Evolutionary conservation across 352 stramenopile species (phyloP), one percentile per base, ranked within the genome.

Genomic region (Pythium utonaiense): DNA sequence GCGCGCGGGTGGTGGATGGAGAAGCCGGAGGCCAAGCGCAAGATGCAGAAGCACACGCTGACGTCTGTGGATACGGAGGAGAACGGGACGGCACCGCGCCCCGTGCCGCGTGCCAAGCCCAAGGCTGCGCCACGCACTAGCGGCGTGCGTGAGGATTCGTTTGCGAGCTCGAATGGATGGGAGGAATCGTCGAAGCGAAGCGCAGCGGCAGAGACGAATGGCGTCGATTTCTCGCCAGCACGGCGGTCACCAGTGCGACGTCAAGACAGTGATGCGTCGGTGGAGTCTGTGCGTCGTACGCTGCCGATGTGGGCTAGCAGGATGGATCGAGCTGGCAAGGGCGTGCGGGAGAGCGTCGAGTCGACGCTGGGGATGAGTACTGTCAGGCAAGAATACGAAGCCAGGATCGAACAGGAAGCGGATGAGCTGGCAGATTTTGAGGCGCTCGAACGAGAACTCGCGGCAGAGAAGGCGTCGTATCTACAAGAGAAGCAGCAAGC

Each of bases 1-100:
- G 67, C 83, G 21, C 79, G 85, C n/a, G 85, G 85, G 0, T 95
- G 85, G 85, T 95, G 85, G 85, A 95, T 91, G 80, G 62, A 77
- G 62, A 75, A 69, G 0, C 77, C 80, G 10, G 72, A 69, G 16
- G 72, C 73, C 24, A 75, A 80, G 58, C 60, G 68, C 25, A 86
- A 85, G 55, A 68, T 89, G 53, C 62, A 71, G 17, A 86, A 81
- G 49, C 80, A 91, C 60, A 76, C 66, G 16, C 78, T 93, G 22
- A 60, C 42, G 31, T 91, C 83, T 9, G 85, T 74, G 30, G 70
- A 70, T 17, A 40, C 74, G 12, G 67, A 83, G 10, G 53, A 34
- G 6, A 50, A 21, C 3, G 4, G 44, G 13, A 40, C 6, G 6
- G 19, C 14, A 30, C 13, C 31, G n/a, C n/a, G n/a, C 41, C 41